Base-by-base conservation (phyloP, 768 basidiomycete genomes). In the Rhizopogon rudus region DNA sequence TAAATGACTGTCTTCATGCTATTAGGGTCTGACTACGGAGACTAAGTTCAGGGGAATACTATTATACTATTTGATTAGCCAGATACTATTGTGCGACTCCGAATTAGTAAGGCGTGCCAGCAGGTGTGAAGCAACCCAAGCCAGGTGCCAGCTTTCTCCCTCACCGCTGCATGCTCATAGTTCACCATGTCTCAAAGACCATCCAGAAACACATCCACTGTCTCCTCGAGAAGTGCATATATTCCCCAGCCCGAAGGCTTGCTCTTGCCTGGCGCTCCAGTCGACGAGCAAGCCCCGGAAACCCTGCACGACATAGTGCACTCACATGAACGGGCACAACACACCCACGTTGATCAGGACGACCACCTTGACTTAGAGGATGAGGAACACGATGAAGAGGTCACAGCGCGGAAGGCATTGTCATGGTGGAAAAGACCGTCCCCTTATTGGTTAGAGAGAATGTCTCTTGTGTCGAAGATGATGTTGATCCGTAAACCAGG, bases 351-450 rank as follows among this genome's bases (percentile, higher is more conserved):
- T 5, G 54, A 62, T 40, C 40, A 51, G 6, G 44, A 51, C 33
- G 52, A 52, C 44, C 44, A 61, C 40, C 50, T 61, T 45, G 50
- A 64, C 29, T 56, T 64, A 17, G 68, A 72, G 29, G 65, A 69
- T 10, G 58, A 64, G 31, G 53, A 55, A 3, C 71, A 75, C 43
- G 63, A 61, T 20, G 66, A 67, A 37, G 63, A 69, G 37, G 52
- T 65, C 14, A 44, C 51, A 0, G 59, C 63, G 46, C 63, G 69
- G 57, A 62, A 66, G 55, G 59, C 40, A 3, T 73, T 77, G 44
- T 84, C 88, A 3, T 91, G 89, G 88, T 91, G 86, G 81, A 88
- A 75, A 70, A 73, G 79, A 41, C 87, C 90, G 3, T 89, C 88
- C 0, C 77, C 87, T 0, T 78, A 75, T 72, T 91, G 89, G 91